Evolutionary conservation across 2,329 filamentous ascomycete genomes (phyloP).

Genomic region (Cladosporium sp.): DNA sequence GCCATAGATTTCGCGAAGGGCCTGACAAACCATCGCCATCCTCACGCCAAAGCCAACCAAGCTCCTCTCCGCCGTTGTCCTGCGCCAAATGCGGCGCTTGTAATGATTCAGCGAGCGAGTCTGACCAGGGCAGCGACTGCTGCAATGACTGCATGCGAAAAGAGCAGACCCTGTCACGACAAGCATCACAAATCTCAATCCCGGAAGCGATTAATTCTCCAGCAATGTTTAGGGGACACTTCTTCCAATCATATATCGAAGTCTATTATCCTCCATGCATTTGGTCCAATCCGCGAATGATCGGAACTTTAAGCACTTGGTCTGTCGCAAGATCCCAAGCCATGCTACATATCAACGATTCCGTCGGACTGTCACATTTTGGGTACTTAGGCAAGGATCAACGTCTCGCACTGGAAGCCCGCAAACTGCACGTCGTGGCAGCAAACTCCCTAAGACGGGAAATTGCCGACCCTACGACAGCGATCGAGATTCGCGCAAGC

Average conservation of each 20-base stretch:
- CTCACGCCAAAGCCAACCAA: neutral
- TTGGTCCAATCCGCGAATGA: conserved; percentile 4
- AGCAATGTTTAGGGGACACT: neutral
- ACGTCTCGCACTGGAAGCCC: neutral
- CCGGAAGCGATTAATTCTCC: neutral
- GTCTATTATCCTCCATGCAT: neutral
- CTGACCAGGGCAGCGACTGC: neutral
- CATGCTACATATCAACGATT: neutral
- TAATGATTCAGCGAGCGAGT: neutral
- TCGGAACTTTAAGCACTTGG: neutral
- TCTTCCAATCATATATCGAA: neutral
- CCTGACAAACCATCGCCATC: neutral
- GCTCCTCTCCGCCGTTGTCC: neutral
- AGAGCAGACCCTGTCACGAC: neutral
- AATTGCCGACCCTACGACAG: neutral
- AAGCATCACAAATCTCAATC: neutral
- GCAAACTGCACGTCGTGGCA: neutral
- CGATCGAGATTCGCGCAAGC: neutral
- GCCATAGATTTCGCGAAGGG: neutral
- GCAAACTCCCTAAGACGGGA: neutral
- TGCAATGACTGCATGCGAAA: neutral
- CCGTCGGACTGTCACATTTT: neutral
- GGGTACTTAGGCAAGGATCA: neutral
- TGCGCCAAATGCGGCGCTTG: neutral
- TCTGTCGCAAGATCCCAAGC: neutral